Base-by-base conservation (phyloP, 2,329 filamentous ascomycete species). In the Monilinia fructicola region DNA sequence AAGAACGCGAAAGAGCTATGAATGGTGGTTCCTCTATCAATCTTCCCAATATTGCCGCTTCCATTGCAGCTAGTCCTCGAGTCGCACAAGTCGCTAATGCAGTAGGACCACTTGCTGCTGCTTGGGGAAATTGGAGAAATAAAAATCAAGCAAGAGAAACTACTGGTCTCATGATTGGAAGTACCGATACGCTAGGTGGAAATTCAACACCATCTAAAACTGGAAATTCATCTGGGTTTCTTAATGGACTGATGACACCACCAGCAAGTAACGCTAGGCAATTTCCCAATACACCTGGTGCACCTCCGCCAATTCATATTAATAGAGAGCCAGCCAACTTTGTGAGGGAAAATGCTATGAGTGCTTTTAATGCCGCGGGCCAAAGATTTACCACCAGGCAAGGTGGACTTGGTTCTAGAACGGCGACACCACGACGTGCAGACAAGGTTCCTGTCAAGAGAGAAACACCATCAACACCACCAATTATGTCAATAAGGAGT, bases 51-150 rank as follows among this genome's bases (percentile, higher is more conserved):
- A 85, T 97, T 53, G 90, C 92, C 1, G 89, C 90, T 56, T 86
- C 91, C 42, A 88, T 93, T 56, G 64, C 38, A 21, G 55, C 64
- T 26, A 90, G 92, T 2, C 94, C 93, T 4, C 88, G 92, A 42
- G 90, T 96, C 21, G 92, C 91, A 9, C 88, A 92, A 44, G 90
- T 96, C 16, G 92, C 91, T 7, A 89, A 96, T 76, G 90, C 90
- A 4, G 89, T 97, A 31, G 92, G 86, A 1, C 87, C 86, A 31
- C 77, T 89, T 48, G 85, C 92, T n/a, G 92, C 93, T n/a, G 94
- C 93, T n/a, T 96, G 93, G 87, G 93, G 92, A 56, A 97, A 90
- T 78, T 97, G 94, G 94, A 89, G 93, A 63, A 56, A 56, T 10
- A 94, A 90, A 76, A 69, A 71, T 5, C 61, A 72, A 63, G 65